Base-by-base conservation (phyloP, 257 asterid genomes). In the Linaria vulgaris region DNA sequence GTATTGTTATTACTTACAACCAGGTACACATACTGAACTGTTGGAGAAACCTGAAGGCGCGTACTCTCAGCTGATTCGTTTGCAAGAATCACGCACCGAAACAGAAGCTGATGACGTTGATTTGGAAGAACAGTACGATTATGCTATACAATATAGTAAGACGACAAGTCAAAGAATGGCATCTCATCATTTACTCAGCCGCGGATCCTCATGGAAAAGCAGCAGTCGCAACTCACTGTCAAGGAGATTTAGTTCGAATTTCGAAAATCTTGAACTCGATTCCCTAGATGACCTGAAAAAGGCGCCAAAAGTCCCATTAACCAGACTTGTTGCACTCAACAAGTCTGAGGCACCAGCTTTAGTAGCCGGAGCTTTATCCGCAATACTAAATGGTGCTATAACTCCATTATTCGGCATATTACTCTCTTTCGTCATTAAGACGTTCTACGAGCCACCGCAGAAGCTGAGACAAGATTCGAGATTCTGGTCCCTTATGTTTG, bases 181-280 rank as follows among this genome's bases (percentile, higher is more conserved):
- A 5, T 64, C 79, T 45, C 63, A 17, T 30, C 82, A 68, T 47
- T 60, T 85, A 3, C 64, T 85, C 71, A 87, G 88, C 63, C 82
- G 75, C 43, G 80, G 92, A 59, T 90, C 97, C 34, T 80, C 96
- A 14, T 64, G 84, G 59, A 79, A 94, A 74, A 87, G 85, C 65
- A 79, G 86, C 47, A 78, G 88, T 65, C 80, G 72, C 4, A 85
- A 57, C 31, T 85, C 90, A 0, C 23, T 77, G 8, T 76, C 88
- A 59, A 73, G 84, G 52, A 86, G 84, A 14, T 56, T 85, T 37
- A 70, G 80, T 30, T 69, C 70, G 10, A 77, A 64, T 31, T 46
- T 58, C 2, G 75, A 64, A 43, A 81, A 83, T 59, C 21, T 72
- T 46, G 84, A 73, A 55, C 69, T 23, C 19, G 67, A 62, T 51